A percentile compares a stretch with the other conserved stretches of the same genome.
Conservation (phyloP, 768 basidiomycete species). For the Phanerochaete sordida region DNA sequence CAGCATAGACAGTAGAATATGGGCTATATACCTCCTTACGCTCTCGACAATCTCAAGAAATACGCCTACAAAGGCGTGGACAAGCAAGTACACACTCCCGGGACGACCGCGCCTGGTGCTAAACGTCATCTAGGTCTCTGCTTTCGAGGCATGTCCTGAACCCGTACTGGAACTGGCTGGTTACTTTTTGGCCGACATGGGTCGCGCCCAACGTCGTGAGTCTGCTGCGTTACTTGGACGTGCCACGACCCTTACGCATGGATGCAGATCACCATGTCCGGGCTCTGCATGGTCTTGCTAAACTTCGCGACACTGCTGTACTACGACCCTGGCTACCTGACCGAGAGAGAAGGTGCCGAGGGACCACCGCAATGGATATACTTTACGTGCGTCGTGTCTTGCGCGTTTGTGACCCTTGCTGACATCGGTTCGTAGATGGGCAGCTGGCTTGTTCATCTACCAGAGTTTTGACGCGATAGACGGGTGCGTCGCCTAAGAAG, state of each 20-base stretch:
- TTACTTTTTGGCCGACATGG: slow-evolving; percentile 79
- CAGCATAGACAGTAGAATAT: slow-evolving; percentile 28
- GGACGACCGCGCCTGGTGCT: neutral
- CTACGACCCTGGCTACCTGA: slow-evolving; percentile 77
- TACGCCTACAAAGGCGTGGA: slow-evolving; percentile 83
- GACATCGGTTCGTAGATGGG: slow-evolving; percentile 57
- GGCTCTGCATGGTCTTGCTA: slow-evolving; percentile 73
- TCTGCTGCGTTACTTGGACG: slow-evolving; percentile 5
- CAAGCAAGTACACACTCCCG: slow-evolving; percentile 47
- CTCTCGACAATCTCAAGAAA: slow-evolving; percentile 71
- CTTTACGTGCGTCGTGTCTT: slow-evolving; percentile 61
- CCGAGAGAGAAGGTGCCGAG: slow-evolving; percentile 56
- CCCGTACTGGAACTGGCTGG: slow-evolving; percentile 91
- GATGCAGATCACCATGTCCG: slow-evolving; percentile 83
- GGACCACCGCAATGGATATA: slow-evolving; percentile 86
- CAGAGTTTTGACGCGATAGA: slow-evolving; percentile 89
- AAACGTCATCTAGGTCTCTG: slow-evolving; percentile 51
- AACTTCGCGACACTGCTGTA: slow-evolving; percentile 84
- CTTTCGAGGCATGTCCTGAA: slow-evolving; percentile 73
- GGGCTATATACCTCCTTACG: slow-evolving; percentile 62
- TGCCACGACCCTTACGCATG: neutral
- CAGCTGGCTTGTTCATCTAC: slow-evolving; percentile 83
- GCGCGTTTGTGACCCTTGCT: neutral
- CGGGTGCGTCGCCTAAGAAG: slow-evolving; percentile 49
- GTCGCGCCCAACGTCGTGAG: slow-evolving; percentile 89